Conservation (phyloP, 805 yeast genomes). For the Saccharomycopsis sp. region DNA sequence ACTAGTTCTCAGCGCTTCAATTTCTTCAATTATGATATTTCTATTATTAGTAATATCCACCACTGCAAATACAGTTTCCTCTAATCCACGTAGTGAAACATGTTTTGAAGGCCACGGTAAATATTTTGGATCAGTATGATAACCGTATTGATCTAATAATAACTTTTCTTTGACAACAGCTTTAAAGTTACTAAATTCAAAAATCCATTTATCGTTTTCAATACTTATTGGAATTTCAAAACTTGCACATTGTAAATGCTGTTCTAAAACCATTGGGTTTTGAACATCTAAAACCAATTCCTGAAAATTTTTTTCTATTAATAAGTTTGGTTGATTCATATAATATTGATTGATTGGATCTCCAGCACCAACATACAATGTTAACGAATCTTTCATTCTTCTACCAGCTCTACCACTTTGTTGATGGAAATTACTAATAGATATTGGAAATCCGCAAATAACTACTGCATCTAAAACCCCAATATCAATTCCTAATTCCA, state of each 20-base stretch:
- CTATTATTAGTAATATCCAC: constrained; percentile 77
- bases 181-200: constrained; percentile 19
- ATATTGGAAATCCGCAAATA: constrained; percentile 86
- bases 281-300: constrained; percentile 52
- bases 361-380: constrained; percentile 72
- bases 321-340: constrained; percentile 44
- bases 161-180: constrained; percentile 31
- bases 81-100: constrained; percentile 75
- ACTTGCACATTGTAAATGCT: constrained; percentile 92
- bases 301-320: constrained; percentile 44
- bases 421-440: constrained; percentile 82
- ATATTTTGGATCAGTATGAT: constrained; percentile 46
- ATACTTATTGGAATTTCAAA: constrained; percentile 62
- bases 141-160: constrained; percentile 34
- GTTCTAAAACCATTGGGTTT: constrained; percentile 54
- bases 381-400: constrained; percentile 72
- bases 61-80: constrained; percentile 75
- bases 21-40: constrained; percentile 73
- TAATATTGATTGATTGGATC: constrained; percentile 83
- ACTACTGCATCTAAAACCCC: constrained; percentile 88
- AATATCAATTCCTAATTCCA: constrained; percentile 92
- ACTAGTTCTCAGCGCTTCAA: constrained; percentile 80
- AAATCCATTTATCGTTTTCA: constrained; percentile 45
- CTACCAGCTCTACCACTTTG: constrained; percentile 98
- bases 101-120: constrained; percentile 74